phyloP scores from a whole-genome alignment of 1,139 yeast species.

The Lodderomyces jiufengensis region DNA sequence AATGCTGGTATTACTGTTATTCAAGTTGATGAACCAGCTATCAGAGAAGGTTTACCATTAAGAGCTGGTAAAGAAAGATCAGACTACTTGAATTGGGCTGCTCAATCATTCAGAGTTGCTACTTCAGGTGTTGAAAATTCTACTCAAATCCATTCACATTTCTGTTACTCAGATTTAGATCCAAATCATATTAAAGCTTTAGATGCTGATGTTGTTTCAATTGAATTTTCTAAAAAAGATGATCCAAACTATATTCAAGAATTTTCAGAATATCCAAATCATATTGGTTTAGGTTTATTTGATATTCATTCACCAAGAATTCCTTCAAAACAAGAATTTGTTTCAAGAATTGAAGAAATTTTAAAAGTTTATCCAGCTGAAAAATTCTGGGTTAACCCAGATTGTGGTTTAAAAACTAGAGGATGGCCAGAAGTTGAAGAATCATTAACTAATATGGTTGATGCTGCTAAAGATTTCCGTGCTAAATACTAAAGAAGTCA shows the following conservation, averaged over 20 bases:
- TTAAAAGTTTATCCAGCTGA: constrained; percentile 95
- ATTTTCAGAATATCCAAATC: constrained; percentile 98
- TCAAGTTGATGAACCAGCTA: constrained; percentile 99
- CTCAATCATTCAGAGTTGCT: constrained; percentile 99
- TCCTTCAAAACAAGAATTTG: constrained; percentile 95
- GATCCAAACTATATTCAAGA: constrained; percentile 97
- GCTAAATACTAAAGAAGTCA: constrained; percentile 47
- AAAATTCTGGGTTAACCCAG: constrained; percentile 99
- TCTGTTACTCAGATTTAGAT: constrained; percentile 99
- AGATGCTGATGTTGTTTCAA: constrained; percentile 98
- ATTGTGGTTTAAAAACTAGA: constrained; percentile 99
- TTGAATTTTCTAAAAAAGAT: constrained; percentile 99
- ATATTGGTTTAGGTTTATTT: constrained; percentile 97
- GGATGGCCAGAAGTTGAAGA: constrained; percentile 87
- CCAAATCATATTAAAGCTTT: constrained; percentile 99
- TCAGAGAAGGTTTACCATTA: constrained; percentile 99
- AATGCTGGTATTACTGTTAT: constrained; percentile 96
- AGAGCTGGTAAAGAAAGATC: constrained; percentile 97
- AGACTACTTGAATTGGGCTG: constrained; percentile 98
- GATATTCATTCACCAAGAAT: constrained; percentile 99
- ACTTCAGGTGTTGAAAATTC: constrained; percentile 95
- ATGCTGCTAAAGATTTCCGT: constrained; percentile 96
- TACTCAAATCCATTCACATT: constrained; percentile 99
- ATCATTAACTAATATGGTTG: constrained; percentile 96
- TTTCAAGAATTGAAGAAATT: constrained; percentile 89